These are phyloP conservation scores for Jaltomata sinuosa DNA, from an alignment of 257 asterid genomes.

Conservation along the genomic window DNA sequence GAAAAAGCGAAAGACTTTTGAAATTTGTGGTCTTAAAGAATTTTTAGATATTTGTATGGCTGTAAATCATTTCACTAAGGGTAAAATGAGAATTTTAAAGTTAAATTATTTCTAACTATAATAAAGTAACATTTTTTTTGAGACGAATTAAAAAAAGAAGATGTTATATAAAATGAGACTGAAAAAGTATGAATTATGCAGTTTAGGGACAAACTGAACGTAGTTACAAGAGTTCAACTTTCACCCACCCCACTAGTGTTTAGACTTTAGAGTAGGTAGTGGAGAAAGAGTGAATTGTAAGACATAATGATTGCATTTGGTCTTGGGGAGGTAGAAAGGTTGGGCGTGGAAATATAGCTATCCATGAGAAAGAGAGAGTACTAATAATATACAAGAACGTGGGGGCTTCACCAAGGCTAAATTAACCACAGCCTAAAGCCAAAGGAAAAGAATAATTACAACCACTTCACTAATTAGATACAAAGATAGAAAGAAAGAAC, in stretches of 20 bases:
- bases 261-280: background rate
- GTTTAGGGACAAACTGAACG: conserved; percentile 10
- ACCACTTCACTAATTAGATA: no score
- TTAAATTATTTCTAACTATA: no score
- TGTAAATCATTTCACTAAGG: no score
- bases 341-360: conserved; percentile 46
- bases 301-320: conserved; percentile 83
- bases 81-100: no score
- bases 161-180: no score
- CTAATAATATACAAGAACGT: conserved; percentile 25
- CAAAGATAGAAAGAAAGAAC: no score
- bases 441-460: background rate
- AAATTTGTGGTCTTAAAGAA: no score
- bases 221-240: background rate
- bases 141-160: no score
- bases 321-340: conserved; percentile 63
- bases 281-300: conserved; percentile 58
- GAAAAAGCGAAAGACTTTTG: no score
- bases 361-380: background rate
- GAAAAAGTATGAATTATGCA: background rate
- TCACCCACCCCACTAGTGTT: background rate
- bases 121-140: no score
- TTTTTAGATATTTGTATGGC: no score
- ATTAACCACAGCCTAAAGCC: background rate
- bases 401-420: conserved; percentile 24